Evolutionary conservation across 139 green algal genomes (phyloP).

Genomic region (Picochlorum sp.): DNA sequence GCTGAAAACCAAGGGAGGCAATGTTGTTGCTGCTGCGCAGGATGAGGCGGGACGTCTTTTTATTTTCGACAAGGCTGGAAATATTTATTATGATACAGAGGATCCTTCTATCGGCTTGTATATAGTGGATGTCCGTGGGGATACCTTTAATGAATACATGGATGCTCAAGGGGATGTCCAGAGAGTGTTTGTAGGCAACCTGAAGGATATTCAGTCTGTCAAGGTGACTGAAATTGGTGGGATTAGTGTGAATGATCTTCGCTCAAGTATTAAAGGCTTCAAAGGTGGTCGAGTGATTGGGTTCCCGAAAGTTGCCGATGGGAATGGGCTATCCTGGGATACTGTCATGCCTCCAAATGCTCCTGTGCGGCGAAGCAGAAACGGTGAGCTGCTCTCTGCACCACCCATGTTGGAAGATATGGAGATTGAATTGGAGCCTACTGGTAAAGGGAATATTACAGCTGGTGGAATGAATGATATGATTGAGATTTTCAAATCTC

Average conservation of each 20-base stretch:
- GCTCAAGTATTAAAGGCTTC: conserved; percentile 6
- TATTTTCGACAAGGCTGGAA: conserved; percentile 38
- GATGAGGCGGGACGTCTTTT: conserved; percentile 28
- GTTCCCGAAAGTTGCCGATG: conserved; percentile 2
- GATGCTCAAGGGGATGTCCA: conserved; percentile 21
- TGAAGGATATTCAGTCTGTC: conserved; percentile 26
- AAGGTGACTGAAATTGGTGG: conserved; percentile 27
- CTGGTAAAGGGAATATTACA: not conserved
- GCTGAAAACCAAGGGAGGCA: conserved; percentile 35
- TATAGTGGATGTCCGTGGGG: conserved; percentile 21
- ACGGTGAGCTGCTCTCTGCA: conserved; percentile 5
- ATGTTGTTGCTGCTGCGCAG: conserved; percentile 25
- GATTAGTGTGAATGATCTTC: conserved; percentile 19
- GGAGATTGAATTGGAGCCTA: conserved; percentile 19
- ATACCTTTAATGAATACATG: conserved; percentile 33
- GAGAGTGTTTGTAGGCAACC: conserved; percentile 27
- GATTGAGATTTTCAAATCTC: conserved; percentile 4
- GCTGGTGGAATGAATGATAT: not conserved
- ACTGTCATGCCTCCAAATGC: conserved; percentile 31
- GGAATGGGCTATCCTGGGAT: not conserved
- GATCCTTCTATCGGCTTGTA: conserved; percentile 31
- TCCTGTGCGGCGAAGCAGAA: not conserved
- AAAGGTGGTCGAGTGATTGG: conserved; percentile 18
- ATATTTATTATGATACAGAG: conserved; percentile 48
- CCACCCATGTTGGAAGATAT: conserved; percentile 36